Base-by-base conservation (phyloP, 2,329 filamentous ascomycete species). In the Neofusicoccum sp. region DNA sequence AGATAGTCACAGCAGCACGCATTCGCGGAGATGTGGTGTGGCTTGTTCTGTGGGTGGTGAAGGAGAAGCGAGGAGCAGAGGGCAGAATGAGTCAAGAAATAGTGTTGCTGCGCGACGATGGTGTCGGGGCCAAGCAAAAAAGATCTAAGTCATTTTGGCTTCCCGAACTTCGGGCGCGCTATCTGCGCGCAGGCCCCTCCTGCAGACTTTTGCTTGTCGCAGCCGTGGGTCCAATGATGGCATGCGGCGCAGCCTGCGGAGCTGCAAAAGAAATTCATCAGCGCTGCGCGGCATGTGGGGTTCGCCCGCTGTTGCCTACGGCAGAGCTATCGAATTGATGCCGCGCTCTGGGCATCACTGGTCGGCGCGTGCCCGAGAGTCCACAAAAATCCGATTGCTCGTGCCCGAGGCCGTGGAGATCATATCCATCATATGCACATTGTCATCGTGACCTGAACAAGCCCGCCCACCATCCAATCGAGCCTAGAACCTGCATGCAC, bases 1-100 rank as follows among this genome's bases (percentile, higher is more conserved):
- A 81, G 72, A 75, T 72, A 68, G 78, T 79, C 67, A 75, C 76
- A 73, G 76, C 75, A 78, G 76, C 77, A 78, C 78, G 78, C 79
- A 81, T 79, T 61, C 59, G 59, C 59, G 51, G 44, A 48, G 49
- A 56, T 61, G 59, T 54, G 36, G 38, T 41, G 31, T 44, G 38
- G 58, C 54, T 34, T 31, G 58, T 28, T 60, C 36, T 12, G 51
- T 36, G 58, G 38, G 33, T 58, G 54, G n/a, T 45, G 43, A 34
- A 44, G 26, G n/a, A 31, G 12, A 34, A 11, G 41, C 11, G 49
- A 31, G 26, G 51, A 26, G n/a, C 36, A 33, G 24, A 28, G 12
- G 38, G 36, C 51, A 28, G n/a, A 12, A 56, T 56, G 51, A 56
- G 51, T 56, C 51, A 56, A 56, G 51, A 56, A 43, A 56, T 56